phyloP scores from a whole-genome alignment of 495 filamentous ascomycete species.

The Tuber indicum region DNA sequence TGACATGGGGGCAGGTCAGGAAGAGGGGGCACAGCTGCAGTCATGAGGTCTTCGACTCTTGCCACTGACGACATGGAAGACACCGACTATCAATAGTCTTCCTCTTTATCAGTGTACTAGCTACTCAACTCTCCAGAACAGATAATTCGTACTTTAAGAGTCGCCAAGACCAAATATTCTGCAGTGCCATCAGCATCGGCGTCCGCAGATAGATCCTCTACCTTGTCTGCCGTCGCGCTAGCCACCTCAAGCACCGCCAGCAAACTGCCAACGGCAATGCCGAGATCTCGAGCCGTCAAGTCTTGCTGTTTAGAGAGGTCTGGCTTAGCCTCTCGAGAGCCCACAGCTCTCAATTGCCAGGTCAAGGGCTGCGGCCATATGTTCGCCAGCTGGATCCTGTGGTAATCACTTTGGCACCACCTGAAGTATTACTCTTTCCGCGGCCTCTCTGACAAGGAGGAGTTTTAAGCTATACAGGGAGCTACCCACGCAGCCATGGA shows the following conservation, averaged over 20 bases:
- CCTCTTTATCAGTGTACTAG: constrained; percentile 34
- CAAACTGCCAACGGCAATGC: constrained; percentile 15
- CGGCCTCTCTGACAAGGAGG: constrained; percentile 37
- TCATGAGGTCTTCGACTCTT: not conserved
- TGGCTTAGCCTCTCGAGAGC: constrained; percentile 18
- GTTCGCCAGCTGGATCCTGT: constrained; percentile 40
- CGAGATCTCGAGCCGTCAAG: constrained; percentile 22
- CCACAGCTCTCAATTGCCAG: constrained; percentile 36
- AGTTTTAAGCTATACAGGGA: constrained; percentile 38
- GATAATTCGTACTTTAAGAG: not conserved
- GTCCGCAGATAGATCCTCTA: constrained; percentile 9
- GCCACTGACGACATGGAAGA: constrained; percentile 6
- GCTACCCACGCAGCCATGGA: constrained; percentile 39
- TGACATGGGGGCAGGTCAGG: not conserved
- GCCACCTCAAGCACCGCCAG: not conserved
- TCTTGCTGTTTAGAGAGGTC: constrained; percentile 34
- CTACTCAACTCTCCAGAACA: constrained; percentile 11
- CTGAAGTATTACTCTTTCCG: constrained; percentile 41
- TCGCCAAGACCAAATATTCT: not conserved
- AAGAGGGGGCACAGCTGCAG: not conserved
- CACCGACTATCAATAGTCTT: constrained; percentile 36
- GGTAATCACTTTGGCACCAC: constrained; percentile 40
- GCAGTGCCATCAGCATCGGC: not conserved
- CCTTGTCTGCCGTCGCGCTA: not conserved
- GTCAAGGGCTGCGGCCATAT: constrained; percentile 41